Evolutionary conservation across 179 eudicot species (phyloP).

Genomic region (Silene coronaria): DNA sequence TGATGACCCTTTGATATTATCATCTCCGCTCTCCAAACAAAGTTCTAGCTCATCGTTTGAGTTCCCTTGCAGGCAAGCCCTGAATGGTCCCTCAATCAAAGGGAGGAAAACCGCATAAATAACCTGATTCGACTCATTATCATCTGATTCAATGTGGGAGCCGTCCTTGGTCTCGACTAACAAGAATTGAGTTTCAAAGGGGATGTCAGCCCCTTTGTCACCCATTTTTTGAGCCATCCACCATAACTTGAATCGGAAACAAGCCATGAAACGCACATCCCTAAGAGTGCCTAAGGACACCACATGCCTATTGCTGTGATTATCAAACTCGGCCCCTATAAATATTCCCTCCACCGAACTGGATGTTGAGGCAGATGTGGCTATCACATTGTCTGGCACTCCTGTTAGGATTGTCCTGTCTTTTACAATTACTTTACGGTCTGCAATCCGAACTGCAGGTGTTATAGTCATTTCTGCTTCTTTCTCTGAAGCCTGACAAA

Average conservation of each 20-base stretch:
- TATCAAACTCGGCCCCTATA: constrained; percentile 55
- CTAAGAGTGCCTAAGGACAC: constrained; percentile 53
- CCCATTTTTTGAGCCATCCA: constrained; percentile 99
- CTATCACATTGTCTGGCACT: constrained; percentile 55
- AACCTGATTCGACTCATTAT: constrained; percentile 32
- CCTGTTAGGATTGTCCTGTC: constrained; percentile 57
- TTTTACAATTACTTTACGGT: constrained; percentile 55
- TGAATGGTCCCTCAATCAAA: constrained; percentile 71
- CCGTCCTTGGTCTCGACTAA: constrained; percentile 61
- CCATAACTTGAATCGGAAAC: constrained; percentile 88
- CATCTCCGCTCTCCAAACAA: constrained; percentile 82
- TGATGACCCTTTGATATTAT: constrained; percentile 34
- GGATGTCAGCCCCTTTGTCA: constrained; percentile 57
- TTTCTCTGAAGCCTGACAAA: constrained; percentile 19
- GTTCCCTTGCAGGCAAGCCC: constrained; percentile 79
- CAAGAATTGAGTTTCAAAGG: constrained; percentile 88
- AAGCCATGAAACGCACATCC: constrained; percentile 67
- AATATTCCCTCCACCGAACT: constrained; percentile 66
- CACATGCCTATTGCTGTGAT: constrained; percentile 49
- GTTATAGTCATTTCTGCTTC: constrained; percentile 56
- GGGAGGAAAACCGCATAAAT: constrained; percentile 73
- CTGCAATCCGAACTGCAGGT: constrained; percentile 51
- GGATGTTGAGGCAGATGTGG: constrained; percentile 48
- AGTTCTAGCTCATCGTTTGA: constrained; percentile 59
- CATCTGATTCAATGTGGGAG: constrained; percentile 41